Percentiles rank a stretch among this genome's conserved stretches.
phyloP scores from a whole-genome alignment of 2,329 filamentous ascomycete species.

The Albophoma yamanashiensis region DNA sequence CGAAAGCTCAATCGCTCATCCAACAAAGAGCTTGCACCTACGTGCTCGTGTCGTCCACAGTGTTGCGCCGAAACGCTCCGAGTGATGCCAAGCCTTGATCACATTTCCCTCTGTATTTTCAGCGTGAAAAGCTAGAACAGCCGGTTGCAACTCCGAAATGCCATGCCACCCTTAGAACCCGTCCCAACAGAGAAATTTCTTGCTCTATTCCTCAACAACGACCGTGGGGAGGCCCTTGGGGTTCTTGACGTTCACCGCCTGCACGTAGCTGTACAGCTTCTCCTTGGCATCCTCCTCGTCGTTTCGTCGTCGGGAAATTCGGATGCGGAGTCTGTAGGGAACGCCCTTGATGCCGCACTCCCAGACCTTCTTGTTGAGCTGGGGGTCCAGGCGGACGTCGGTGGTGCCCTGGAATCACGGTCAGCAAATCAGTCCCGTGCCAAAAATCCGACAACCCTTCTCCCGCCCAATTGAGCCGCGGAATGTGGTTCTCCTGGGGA shows the following conservation, averaged over 20 bases:
- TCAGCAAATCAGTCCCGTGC: slow-evolving; percentile 8
- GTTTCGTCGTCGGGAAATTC: slow-evolving; percentile 99
- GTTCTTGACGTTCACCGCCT: slow-evolving; percentile 99
- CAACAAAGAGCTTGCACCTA: background rate
- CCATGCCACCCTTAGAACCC: slow-evolving; percentile 31
- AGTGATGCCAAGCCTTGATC: slow-evolving; percentile 18
- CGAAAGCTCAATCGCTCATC: background rate
- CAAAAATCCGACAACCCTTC: background rate
- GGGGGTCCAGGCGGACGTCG: slow-evolving; percentile 96
- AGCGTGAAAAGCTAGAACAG: slow-evolving; percentile 32
- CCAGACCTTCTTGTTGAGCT: slow-evolving; percentile 99
- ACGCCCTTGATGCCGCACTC: slow-evolving; percentile 98
- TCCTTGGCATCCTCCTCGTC: slow-evolving; percentile 99
- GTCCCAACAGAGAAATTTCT: slow-evolving; percentile 24
- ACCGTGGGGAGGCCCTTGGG: slow-evolving; percentile 93
- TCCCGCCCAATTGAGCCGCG: background rate
- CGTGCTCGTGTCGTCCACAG: background rate
- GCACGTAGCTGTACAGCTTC: slow-evolving; percentile 99
- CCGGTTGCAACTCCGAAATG: slow-evolving; percentile 36
- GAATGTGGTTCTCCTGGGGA: background rate
- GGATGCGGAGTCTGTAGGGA: slow-evolving; percentile 90
- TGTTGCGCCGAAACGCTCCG: background rate
- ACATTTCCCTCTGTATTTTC: slow-evolving; percentile 25
- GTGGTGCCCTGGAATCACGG: slow-evolving; percentile 62
- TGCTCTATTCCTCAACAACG: slow-evolving; percentile 64